Base-by-base conservation (phyloP, 176 grass and related monocot genomes). In the Chrysopogon serrulatus region DNA sequence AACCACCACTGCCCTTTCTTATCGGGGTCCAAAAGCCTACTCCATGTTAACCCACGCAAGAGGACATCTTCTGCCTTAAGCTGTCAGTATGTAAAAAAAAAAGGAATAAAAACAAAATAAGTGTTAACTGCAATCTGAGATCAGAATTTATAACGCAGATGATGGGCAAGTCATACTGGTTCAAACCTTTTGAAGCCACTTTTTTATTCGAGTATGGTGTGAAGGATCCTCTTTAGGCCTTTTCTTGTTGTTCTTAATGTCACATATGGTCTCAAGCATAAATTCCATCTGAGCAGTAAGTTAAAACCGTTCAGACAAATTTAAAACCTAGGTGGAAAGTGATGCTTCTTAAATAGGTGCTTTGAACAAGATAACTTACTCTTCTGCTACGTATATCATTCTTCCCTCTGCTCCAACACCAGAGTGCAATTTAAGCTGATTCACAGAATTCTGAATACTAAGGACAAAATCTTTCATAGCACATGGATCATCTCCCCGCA, bases 1-100 rank as follows among this genome's bases (percentile, higher is more conserved):
- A 95, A 88, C 96, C 96, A 98, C 93, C 96, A 98, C 7, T 95
- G 96, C 43, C 96, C 96, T 90, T 98, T 98, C 68, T 95, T 98
- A 23, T 98, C 83, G 79, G 89, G 87, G 53, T 98, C 87, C 62
- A 98, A 88, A 78, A 98, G 83, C 82, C 79, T 94, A 61, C 17
- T 90, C 96, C 96, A 98, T 10, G 86, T 94, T 68, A 98, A n/a
- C 57, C 89, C 91, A 6, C 89, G 93, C 74, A 98, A 83, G 57
- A 95, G 85, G 57, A 92, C 44, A 79, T 89, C 93, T 66, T 95
- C 89, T 66, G 87, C 80, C 78, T 88, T 98, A 71, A 94, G 65
- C 91, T 95, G 89, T 82, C 78, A 80, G 83, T 61, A 45, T 37
- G 49, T 56, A 77, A 40, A 67, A 67, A n/a, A n/a, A n/a, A n/a